A percentile compares a stretch with the other conserved stretches of the same genome.
phyloP scores from a whole-genome alignment of 495 filamentous ascomycete genomes.

The Lophiotrema nucula region DNA sequence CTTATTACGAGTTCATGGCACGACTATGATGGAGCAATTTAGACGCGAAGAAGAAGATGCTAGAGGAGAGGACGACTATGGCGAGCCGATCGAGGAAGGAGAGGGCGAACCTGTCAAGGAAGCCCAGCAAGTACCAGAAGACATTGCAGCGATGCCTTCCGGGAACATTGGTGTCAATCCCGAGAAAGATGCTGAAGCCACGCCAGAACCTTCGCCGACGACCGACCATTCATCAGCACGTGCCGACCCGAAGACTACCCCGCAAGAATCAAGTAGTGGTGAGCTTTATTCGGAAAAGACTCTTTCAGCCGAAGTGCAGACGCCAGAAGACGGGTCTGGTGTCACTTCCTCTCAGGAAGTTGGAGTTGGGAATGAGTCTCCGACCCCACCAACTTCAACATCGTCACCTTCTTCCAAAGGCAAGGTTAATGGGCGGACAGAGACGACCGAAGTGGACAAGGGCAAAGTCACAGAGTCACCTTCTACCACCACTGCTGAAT shows the following conservation, averaged over 20 bases:
- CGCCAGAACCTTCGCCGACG: background rate
- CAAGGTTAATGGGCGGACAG: no score
- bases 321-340: background rate
- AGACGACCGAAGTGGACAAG: background rate
- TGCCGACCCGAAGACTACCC: background rate
- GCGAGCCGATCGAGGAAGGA: slow-evolving; percentile 46
- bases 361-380: background rate
- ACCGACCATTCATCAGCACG: background rate
- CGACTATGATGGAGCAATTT: slow-evolving; percentile 92
- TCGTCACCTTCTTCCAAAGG: background rate
- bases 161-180: background rate
- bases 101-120: slow-evolving; percentile 34
- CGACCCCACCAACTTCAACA: background rate
- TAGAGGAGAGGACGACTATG: slow-evolving; percentile 57
- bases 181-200: background rate
- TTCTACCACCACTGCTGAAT: background rate
- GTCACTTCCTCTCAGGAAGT: background rate
- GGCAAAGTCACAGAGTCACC: background rate
- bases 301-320: background rate
- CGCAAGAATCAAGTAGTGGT: background rate
- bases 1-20: slow-evolving; percentile 87
- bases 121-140: slow-evolving; percentile 22
- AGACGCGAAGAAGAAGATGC: slow-evolving; percentile 70
- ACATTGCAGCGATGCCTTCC: background rate
- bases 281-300: background rate